Percentiles rank a stretch among this genome's conserved stretches.
phyloP scores from a whole-genome alignment of 331 rosid genomes.

The Ulmus americana region DNA sequence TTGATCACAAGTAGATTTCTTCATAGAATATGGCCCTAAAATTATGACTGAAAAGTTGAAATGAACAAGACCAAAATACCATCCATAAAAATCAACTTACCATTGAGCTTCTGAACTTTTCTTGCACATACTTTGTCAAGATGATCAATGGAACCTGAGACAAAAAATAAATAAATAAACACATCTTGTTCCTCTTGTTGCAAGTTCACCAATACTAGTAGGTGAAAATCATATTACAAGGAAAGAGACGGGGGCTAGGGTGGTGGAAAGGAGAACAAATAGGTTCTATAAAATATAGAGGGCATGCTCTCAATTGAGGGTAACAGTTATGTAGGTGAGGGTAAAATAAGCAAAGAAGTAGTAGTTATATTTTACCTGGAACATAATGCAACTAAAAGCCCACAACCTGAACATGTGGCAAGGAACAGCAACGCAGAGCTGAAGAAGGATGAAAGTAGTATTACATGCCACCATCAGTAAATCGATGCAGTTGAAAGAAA shows the following conservation, averaged over 20 bases:
- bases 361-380: conserved; percentile 48
- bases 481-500: neutral
- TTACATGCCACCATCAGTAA: conserved; percentile 14
- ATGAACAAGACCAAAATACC: conserved; percentile 6
- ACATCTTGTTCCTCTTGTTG: neutral
- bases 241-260: neutral
- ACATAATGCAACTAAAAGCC: conserved; percentile 87
- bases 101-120: conserved; percentile 73
- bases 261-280: neutral
- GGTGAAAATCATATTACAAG: too few relatives aligned
- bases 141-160: conserved; percentile 73
- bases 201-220: too few relatives aligned
- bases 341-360: neutral
- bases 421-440: conserved; percentile 96
- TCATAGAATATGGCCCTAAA: neutral
- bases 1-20: neutral
- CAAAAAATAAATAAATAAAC: conserved; percentile 6
- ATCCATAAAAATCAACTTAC: conserved; percentile 31
- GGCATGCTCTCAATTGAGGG: neutral
- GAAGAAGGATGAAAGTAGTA: conserved; percentile 24
- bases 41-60: neutral
- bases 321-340: neutral
- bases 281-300: neutral
- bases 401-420: conserved; percentile 89
- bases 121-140: conserved; percentile 73